These are phyloP conservation scores for Alloteropsis semialata DNA, from an alignment of 176 grass and related monocot species.

Conservation along the genomic window DNA sequence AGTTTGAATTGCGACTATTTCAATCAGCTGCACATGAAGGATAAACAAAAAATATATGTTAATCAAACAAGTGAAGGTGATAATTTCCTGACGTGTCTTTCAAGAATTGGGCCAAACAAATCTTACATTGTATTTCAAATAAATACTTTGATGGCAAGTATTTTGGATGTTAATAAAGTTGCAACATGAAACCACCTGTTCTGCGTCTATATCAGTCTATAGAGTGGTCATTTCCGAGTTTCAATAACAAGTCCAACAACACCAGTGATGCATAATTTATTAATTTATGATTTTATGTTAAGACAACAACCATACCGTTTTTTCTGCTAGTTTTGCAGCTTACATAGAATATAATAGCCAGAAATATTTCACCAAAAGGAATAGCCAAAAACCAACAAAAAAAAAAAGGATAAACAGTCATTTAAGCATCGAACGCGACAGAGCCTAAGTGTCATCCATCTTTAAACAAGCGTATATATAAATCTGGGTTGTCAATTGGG, in stretches of 20 bases:
- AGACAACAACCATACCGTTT: background rate
- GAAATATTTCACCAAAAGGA: conserved; percentile 13
- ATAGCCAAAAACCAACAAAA: background rate
- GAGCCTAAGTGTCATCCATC: background rate
- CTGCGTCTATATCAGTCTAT: background rate
- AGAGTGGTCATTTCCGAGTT: background rate
- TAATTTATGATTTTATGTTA: conserved; percentile 21
- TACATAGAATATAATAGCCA: conserved; percentile 1
- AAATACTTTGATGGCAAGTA: background rate
- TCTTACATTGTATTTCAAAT: conserved; percentile 7
- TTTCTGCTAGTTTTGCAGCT: conserved; percentile 21
- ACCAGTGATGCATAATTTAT: background rate
- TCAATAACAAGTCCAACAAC: background rate
- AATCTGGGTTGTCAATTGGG: background rate
- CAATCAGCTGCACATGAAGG: background rate
- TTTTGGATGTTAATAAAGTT: background rate
- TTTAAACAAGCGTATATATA: conserved; percentile 23
- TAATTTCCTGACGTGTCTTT: background rate
- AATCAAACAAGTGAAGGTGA: conserved; percentile 16
- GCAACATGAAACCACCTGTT: background rate
- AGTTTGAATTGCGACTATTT: background rate
- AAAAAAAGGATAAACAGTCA: background rate
- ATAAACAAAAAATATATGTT: background rate
- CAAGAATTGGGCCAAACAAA: conserved; percentile 10
- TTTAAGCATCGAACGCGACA: background rate